Conservation (phyloP, 768 basidiomycete genomes). For the Tricholoma sp. region DNA sequence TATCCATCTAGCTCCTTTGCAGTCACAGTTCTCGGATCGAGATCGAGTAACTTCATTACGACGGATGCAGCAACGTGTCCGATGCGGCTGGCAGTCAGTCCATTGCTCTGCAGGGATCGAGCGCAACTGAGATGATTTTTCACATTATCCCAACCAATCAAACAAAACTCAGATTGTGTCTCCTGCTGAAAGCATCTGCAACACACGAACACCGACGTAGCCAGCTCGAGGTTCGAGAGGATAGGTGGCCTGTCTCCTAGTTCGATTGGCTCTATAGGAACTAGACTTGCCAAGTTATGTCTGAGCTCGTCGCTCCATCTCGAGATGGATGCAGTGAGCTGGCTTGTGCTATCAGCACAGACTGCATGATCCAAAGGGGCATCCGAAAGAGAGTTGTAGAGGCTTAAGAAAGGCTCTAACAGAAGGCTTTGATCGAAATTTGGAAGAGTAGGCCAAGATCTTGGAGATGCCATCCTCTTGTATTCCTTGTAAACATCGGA, state of each 20-base stretch:
- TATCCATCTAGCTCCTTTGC: background rate
- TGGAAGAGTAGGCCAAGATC: background rate
- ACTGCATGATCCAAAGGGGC: background rate
- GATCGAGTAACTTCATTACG: background rate
- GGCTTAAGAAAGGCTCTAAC: background rate
- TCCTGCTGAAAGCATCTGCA: too few relatives aligned
- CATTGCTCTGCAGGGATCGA: background rate
- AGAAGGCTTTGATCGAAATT: background rate
- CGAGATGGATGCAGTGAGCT: background rate
- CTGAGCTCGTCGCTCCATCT: background rate
- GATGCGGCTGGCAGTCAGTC: background rate
- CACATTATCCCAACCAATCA: background rate
- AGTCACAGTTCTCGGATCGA: background rate
- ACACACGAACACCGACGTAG: background rate
- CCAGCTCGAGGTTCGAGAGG: background rate
- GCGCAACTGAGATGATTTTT: background rate
- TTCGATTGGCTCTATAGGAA: background rate
- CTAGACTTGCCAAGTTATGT: background rate
- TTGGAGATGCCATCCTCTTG: background rate
- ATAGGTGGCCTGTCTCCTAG: background rate
- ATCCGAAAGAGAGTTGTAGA: background rate
- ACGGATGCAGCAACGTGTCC: background rate
- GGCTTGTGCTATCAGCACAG: background rate
- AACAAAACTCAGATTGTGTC: background rate
- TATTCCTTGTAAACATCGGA: background rate